Conservation (phyloP, 371 early-diverging fungal species). For the Amoeboaphelidium protococcarum region DNA sequence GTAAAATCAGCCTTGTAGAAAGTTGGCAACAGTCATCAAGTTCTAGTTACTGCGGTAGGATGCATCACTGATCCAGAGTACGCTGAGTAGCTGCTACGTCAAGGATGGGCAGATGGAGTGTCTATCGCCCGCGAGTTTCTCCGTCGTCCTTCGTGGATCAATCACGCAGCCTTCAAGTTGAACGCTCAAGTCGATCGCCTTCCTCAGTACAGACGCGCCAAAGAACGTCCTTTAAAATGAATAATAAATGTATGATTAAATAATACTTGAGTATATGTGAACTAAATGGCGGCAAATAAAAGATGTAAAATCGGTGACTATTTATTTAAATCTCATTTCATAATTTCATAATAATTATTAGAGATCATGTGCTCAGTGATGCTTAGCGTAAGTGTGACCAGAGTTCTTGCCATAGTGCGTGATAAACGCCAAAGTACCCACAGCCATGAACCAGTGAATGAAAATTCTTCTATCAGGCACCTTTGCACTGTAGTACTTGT, state of each 20-base stretch:
- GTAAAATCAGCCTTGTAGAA: too few relatives aligned
- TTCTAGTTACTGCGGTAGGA: conserved; percentile 43
- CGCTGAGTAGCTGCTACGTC: conserved; percentile 34
- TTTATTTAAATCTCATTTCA: too few relatives aligned
- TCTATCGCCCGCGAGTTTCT: conserved; percentile 45
- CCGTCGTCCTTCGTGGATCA: conserved; percentile 26
- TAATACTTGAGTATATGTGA: too few relatives aligned
- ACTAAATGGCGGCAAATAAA: too few relatives aligned
- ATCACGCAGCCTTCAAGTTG: conserved; percentile 24
- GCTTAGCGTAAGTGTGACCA: neutral
- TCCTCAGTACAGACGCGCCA: conserved; percentile 23
- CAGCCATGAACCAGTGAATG: neutral
- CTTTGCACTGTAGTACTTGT: neutral
- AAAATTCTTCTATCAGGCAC: neutral
- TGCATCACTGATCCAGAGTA: conserved; percentile 29
- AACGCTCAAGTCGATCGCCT: conserved; percentile 31
- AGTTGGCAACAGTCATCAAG: conserved; percentile 14
- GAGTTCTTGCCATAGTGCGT: neutral
- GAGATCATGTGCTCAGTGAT: neutral
- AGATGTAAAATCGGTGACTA: too few relatives aligned
- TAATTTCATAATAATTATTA: too few relatives aligned
- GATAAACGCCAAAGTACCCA: neutral
- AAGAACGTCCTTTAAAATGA: too few relatives aligned
- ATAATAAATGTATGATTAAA: too few relatives aligned
- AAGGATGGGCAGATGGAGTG: conserved; percentile 39